These are phyloP conservation scores for Cutaneotrichosporon dermatis DNA, from an alignment of 1,284 basidiomycete species.

Conservation along the genomic window DNA sequence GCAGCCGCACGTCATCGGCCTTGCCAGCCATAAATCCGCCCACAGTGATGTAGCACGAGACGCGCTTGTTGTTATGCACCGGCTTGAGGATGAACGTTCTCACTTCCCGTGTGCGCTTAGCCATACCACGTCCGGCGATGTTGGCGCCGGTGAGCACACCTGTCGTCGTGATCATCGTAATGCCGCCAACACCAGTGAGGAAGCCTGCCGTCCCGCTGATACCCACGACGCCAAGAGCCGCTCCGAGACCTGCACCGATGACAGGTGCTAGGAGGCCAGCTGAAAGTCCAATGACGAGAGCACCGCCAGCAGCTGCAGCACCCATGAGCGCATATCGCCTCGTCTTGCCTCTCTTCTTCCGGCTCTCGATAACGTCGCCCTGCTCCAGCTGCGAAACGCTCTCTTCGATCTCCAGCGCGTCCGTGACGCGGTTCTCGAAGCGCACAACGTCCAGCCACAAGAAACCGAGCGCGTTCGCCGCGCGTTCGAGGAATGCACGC, in stretches of 20 bases:
- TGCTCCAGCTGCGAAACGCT: slow-evolving; percentile 75
- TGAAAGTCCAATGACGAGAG: slow-evolving; percentile 86
- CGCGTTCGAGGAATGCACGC: slow-evolving; percentile 74
- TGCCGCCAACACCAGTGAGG: slow-evolving; percentile 80
- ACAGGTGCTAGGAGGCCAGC: slow-evolving; percentile 87
- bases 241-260: slow-evolving; percentile 85
- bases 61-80: slow-evolving; percentile 90
- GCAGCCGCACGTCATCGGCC: slow-evolving; percentile 82
- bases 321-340: slow-evolving; percentile 72
- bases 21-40: slow-evolving; percentile 87
- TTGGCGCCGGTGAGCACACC: slow-evolving; percentile 83
- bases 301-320: slow-evolving; percentile 71
- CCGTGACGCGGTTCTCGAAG: slow-evolving; percentile 87
- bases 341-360: slow-evolving; percentile 63
- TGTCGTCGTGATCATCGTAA: slow-evolving; percentile 87
- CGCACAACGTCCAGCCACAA: slow-evolving; percentile 87
- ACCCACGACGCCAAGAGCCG: slow-evolving; percentile 79
- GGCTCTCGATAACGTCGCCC: slow-evolving; percentile 68
- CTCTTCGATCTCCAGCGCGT: slow-evolving; percentile 90
- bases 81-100: slow-evolving; percentile 83
- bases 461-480: slow-evolving; percentile 76
- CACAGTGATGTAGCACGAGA: slow-evolving; percentile 85
- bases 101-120: slow-evolving; percentile 75
- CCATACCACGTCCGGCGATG: slow-evolving; percentile 85
- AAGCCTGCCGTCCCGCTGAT: slow-evolving; percentile 81